Evolutionary conservation across 208 protist species (phyloP).

Genomic region (Leishmania guyanensis): DNA sequence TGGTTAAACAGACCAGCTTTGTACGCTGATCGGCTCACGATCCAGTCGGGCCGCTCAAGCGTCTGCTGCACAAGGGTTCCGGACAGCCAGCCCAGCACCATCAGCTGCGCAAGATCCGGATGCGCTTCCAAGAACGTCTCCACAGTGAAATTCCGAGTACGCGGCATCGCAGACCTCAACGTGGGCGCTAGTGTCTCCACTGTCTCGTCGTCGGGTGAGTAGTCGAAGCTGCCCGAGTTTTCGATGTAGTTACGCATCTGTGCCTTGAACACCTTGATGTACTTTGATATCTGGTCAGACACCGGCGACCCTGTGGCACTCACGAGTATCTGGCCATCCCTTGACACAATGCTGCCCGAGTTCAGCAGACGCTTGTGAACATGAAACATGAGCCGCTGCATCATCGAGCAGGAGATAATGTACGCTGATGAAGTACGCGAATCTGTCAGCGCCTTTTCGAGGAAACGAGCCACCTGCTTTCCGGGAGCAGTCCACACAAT

Average conservation of each 20-base stretch:
- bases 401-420: conserved; percentile 28
- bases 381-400: conserved; percentile 26
- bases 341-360: background rate
- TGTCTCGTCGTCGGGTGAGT: background rate
- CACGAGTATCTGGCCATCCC: conserved; percentile 36
- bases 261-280: conserved; percentile 38
- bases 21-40: conserved; percentile 22
- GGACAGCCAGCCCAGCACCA: conserved; percentile 47
- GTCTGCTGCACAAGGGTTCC: conserved; percentile 31
- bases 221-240: conserved; percentile 1
- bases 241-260: conserved; percentile 47
- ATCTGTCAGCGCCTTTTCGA: conserved; percentile 29
- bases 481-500: conserved; percentile 35
- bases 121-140: background rate
- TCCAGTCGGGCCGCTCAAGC: conserved; percentile 20
- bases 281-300: conserved; percentile 14
- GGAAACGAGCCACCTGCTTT: conserved; percentile 35
- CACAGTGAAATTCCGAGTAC: background rate
- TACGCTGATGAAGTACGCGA: conserved; percentile 31
- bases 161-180: background rate
- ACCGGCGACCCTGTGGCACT: conserved; percentile 42
- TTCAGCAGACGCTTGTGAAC: conserved; percentile 14
- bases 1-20: conserved; percentile 43
- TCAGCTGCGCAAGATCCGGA: conserved; percentile 19
- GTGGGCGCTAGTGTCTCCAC: background rate